Conservation (phyloP, 164 flowering plant genomes). For the Platanus orientalis region DNA sequence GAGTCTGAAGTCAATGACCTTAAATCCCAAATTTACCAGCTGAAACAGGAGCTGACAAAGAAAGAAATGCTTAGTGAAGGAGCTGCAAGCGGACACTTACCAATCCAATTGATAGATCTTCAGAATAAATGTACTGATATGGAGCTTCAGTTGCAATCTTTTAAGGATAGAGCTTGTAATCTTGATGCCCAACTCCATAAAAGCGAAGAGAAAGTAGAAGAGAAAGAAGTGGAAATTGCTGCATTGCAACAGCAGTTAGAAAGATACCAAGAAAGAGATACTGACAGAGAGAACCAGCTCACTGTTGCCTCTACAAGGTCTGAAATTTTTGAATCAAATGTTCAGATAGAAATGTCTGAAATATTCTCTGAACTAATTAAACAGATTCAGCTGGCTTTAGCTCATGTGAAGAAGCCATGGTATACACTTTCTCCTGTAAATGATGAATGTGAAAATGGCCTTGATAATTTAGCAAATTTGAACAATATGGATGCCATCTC, state of each 20-base stretch:
- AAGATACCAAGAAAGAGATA: slow-evolving; percentile 20
- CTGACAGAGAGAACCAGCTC: slow-evolving; percentile 11
- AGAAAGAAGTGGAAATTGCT: slow-evolving; percentile 22
- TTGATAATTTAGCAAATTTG: slow-evolving; percentile 14
- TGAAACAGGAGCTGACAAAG: slow-evolving; percentile 28
- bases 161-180: slow-evolving; percentile 27
- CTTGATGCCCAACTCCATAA: slow-evolving; percentile 34
- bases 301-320: slow-evolving; percentile 1
- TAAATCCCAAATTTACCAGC: slow-evolving; percentile 19
- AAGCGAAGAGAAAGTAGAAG: slow-evolving; percentile 19
- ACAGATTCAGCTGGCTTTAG: slow-evolving; percentile 35
- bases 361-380: slow-evolving; percentile 22
- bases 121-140: slow-evolving; percentile 33
- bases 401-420: slow-evolving; percentile 29
- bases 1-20: slow-evolving; percentile 27
- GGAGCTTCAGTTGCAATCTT: slow-evolving; percentile 38
- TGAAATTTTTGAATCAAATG: slow-evolving; percentile 18
- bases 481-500: slow-evolving; percentile 8
- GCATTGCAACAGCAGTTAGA: slow-evolving; percentile 28
- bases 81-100: slow-evolving; percentile 11
- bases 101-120: slow-evolving; percentile 21
- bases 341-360: slow-evolving; percentile 13
- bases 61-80: slow-evolving; percentile 19
- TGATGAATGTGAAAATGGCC: slow-evolving; percentile 11
- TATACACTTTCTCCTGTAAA: slow-evolving; percentile 8